A percentile compares a stretch with the other conserved stretches of the same genome.
These are phyloP conservation scores for Phytophthora pseudosyringae DNA, from an alignment of 352 stramenopile genomes.

Conservation along the genomic window DNA sequence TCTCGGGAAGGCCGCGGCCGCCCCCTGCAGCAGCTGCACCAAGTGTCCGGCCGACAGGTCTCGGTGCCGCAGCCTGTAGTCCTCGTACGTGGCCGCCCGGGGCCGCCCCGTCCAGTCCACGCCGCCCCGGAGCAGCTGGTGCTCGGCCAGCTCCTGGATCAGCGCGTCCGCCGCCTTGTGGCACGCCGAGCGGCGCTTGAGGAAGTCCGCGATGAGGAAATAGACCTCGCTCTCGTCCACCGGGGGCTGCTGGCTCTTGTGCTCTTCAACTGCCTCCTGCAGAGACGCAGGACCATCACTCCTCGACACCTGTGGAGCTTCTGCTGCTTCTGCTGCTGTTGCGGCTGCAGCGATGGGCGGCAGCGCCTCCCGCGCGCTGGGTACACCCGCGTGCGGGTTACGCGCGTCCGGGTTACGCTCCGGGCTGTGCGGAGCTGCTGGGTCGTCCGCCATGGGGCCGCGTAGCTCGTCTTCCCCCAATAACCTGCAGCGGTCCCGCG, in stretches of 20 bases:
- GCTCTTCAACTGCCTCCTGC: slow-evolving; percentile 17
- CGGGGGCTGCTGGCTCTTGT: slow-evolving; percentile 4
- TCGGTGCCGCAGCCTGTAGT: slow-evolving; percentile 78
- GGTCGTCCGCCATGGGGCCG: slow-evolving; percentile 30
- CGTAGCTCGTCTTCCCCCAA: slow-evolving; percentile 11
- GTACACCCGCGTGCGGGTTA: neutral
- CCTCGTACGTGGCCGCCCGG: slow-evolving; percentile 67
- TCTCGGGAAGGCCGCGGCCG: slow-evolving; percentile 28
- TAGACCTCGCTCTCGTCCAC: slow-evolving; percentile 71
- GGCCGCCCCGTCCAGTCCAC: slow-evolving; percentile 71
- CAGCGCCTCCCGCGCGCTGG: slow-evolving; percentile 24
- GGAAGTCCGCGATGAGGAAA: slow-evolving; percentile 88
- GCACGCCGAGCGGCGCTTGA: slow-evolving; percentile 73
- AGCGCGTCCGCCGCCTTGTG: slow-evolving; percentile 65
- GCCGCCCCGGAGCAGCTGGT: slow-evolving; percentile 59
- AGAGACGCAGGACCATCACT: slow-evolving; percentile 1
- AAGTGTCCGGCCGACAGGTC: slow-evolving; percentile 74
- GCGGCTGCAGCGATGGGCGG: slow-evolving; percentile 16
- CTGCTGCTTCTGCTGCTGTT: too few species aligned
- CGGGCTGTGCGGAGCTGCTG: slow-evolving; percentile 7
- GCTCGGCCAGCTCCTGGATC: slow-evolving; percentile 68
- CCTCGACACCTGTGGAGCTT: neutral
- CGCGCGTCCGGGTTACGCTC: slow-evolving; percentile 1
- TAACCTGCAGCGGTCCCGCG: slow-evolving; percentile 17
- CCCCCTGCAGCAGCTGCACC: slow-evolving; percentile 55